A percentile compares a stretch with the other conserved stretches of the same genome.
Conservation (phyloP, 169 alveolate genomes). For the Eimeria falciformis region DNA sequence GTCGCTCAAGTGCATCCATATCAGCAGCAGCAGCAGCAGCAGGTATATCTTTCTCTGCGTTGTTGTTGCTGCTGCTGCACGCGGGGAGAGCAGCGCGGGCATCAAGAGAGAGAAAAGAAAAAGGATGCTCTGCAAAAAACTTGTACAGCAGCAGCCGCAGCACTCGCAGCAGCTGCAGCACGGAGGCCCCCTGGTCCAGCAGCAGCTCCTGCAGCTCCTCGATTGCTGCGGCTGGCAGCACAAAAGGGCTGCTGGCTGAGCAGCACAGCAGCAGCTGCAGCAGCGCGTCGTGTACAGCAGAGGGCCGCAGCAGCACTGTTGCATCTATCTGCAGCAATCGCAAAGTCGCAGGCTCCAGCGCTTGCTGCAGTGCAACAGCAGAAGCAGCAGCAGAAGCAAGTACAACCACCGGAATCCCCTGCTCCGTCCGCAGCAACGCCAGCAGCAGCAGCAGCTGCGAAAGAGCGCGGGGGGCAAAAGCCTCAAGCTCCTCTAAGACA, state of each 20-base stretch:
- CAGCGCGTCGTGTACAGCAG: conserved; percentile 74
- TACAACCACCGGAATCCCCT: conserved; percentile 37
- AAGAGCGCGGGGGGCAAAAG: conserved; percentile 41
- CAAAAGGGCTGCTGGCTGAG: conserved; percentile 62
- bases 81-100: conserved; percentile 40
- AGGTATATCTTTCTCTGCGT: neutral
- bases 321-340: conserved; percentile 63
- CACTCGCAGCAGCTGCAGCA: conserved; percentile 65
- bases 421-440: conserved; percentile 61
- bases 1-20: conserved; percentile 24
- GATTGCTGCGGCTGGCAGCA: conserved; percentile 64
- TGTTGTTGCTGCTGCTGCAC: conserved; percentile 41
- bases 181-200: conserved; percentile 67
- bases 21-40: neutral
- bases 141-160: conserved; percentile 24
- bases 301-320: conserved; percentile 71
- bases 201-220: conserved; percentile 62
- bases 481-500: conserved; percentile 75
- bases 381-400: conserved; percentile 68
- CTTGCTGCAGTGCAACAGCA: conserved; percentile 60
- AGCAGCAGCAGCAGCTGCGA: conserved; percentile 69
- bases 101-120: conserved; percentile 53
- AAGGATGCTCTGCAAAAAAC: conserved; percentile 65
- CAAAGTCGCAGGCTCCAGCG: conserved; percentile 54
- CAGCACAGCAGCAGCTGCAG: conserved; percentile 74